phyloP scores from a whole-genome alignment of 192 early-diverging fungal species.

The Entomortierella lignicola region DNA sequence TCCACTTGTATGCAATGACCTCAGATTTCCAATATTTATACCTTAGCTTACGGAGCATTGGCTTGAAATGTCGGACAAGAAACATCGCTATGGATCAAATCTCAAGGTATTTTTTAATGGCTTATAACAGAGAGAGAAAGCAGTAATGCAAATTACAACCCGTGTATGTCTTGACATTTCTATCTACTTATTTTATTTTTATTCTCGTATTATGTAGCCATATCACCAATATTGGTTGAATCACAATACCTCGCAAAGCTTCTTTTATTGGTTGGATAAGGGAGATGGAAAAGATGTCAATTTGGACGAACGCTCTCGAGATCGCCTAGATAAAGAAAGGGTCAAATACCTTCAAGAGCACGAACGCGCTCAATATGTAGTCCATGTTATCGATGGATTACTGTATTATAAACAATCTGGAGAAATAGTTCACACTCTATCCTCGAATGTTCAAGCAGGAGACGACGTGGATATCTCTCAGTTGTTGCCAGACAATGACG shows the following conservation, averaged over 20 bases:
- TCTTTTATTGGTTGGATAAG: slow-evolving; percentile 59
- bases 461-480: slow-evolving; percentile 41
- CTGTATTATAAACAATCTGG: slow-evolving; percentile 44
- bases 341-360: slow-evolving; percentile 47
- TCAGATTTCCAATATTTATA: too few species aligned
- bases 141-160: not conserved
- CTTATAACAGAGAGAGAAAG: not conserved
- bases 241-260: slow-evolving; percentile 52
- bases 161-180: not conserved
- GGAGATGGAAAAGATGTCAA: slow-evolving; percentile 45
- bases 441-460: slow-evolving; percentile 11
- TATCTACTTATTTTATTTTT: not conserved
- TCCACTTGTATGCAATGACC: too few species aligned
- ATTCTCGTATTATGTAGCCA: too few species aligned
- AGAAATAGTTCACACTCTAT: slow-evolving; percentile 47
- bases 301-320: slow-evolving; percentile 34
- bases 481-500: slow-evolving; percentile 28
- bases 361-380: slow-evolving; percentile 52
- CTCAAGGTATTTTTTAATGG: slow-evolving; percentile 39
- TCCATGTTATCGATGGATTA: slow-evolving; percentile 39
- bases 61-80: slow-evolving; percentile 55
- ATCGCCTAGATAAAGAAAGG: slow-evolving; percentile 32
- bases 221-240: slow-evolving; percentile 54
- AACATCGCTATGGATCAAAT: slow-evolving; percentile 58
- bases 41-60: slow-evolving; percentile 54